Base-by-base conservation (phyloP, 805 yeast genomes). In the Vanderwaltozyma polyspora region DNA sequence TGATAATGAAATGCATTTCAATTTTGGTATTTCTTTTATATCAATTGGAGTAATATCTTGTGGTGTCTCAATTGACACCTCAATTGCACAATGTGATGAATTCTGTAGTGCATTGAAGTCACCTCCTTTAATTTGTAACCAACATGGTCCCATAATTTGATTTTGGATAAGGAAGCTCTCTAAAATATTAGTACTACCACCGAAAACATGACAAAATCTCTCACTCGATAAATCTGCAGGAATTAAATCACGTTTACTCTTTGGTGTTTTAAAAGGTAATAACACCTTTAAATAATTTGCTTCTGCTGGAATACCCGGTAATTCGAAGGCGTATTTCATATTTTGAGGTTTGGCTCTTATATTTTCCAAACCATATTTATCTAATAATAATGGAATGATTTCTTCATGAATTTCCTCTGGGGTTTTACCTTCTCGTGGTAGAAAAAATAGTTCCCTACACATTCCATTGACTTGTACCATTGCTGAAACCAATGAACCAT, bases 111-210 rank as follows among this genome's bases (percentile, higher is more conserved):
- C 55, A 17, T 56, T 52, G 45, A 81, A 79, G 41, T 78, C 76
- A 32, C 78, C 79, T 33, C 72, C 68, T 28, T 68, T 64, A 34
- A 91, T 66, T 32, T 80, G 80, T 34, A 91, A 63, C 98, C 98
- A 91, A 55, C 97, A 86, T 3, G 98, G 98, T 8, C 98, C 98
- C 95, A 85, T 87, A 29, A 91, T 68, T 45, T 79, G 77, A 46
- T 82, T 68, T 55, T 79, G 84, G 18, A 87, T 48, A 9, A 85
- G 91, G 57, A 91, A 85, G 10, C 83, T 68, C 62, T 91, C 98
- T 55, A 91, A 86, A 17, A 83, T 64, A 36, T 69, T 68, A 3
- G 91, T 57, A 39, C 67, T 72, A 3, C 83, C 67, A 32, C 97
- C 97, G 61, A 86, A 85, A 2, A 85, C 83, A 37, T 73, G 79